Conservation (phyloP, 176 grass and related monocot species). For the Musa beccarii region DNA sequence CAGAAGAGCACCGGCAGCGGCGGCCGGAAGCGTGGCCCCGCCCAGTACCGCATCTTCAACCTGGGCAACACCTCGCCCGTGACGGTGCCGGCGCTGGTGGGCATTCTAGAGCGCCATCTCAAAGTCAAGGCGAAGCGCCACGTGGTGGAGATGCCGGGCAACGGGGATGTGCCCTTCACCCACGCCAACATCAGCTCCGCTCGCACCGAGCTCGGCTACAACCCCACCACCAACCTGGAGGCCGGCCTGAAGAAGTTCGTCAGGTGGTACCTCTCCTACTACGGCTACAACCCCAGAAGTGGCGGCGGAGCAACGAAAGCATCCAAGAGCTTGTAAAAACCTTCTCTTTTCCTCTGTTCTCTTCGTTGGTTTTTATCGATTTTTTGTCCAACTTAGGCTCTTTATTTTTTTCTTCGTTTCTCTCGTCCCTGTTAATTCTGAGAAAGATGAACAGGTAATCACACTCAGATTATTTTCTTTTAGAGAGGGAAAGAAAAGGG, state of each 20-base stretch:
- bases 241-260: constrained; percentile 44
- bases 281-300: background rate
- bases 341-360: no score
- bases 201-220: constrained; percentile 30
- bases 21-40: constrained; percentile 26
- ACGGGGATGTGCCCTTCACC: constrained; percentile 42
- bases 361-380: no score
- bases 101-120: constrained; percentile 32
- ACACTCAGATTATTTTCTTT: no score
- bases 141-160: constrained; percentile 38
- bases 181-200: constrained; percentile 44
- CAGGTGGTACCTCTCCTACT: constrained; percentile 38
- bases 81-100: constrained; percentile 28
- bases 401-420: no score
- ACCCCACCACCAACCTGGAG: constrained; percentile 33
- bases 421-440: no score
- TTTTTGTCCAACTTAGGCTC: no score
- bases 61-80: constrained; percentile 44
- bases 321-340: no score
- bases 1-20: constrained; percentile 38
- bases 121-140: constrained; percentile 33
- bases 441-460: no score
- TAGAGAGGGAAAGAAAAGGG: no score
- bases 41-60: constrained; percentile 37
- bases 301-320: background rate